Evolutionary conservation across 441 rosid species (phyloP).

Genomic region (Gossypium aridum): DNA sequence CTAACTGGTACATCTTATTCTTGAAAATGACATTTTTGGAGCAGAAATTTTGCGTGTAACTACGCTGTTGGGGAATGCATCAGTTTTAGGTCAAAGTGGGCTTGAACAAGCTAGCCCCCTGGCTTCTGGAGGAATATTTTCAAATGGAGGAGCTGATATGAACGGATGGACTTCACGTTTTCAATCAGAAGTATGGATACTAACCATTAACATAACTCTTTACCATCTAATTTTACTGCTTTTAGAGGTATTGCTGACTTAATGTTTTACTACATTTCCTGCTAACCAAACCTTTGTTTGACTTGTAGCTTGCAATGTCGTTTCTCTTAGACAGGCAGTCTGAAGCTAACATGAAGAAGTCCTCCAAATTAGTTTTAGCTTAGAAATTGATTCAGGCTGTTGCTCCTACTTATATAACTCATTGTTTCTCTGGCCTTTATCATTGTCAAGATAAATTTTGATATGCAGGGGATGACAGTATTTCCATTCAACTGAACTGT

Average conservation of each 20-base stretch:
- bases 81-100: conserved; percentile 98
- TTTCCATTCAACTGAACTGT: background rate
- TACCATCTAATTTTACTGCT: conserved; percentile 60
- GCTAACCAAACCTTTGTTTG: conserved; percentile 56
- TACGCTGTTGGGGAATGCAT: conserved; percentile 98
- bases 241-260: conserved; percentile 54
- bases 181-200: conserved; percentile 99
- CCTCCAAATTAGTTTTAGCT: conserved; percentile 23
- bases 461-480: background rate
- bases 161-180: conserved; percentile 93
- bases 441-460: conserved; percentile 3
- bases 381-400: conserved; percentile 26
- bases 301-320: conserved; percentile 34
- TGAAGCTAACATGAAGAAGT: conserved; percentile 47
- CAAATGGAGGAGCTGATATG: conserved; percentile 94
- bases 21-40: conserved; percentile 99
- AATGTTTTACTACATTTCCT: conserved; percentile 31
- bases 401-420: conserved; percentile 26
- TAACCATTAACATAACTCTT: conserved; percentile 98
- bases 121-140: conserved; percentile 90
- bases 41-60: conserved; percentile 99
- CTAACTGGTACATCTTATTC: conserved; percentile 97
- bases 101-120: conserved; percentile 98
- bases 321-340: conserved; percentile 47
- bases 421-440: background rate